These are phyloP conservation scores for Rhodotorula sp. DNA, from an alignment of 1,284 basidiomycete genomes.

Conservation along the genomic window DNA sequence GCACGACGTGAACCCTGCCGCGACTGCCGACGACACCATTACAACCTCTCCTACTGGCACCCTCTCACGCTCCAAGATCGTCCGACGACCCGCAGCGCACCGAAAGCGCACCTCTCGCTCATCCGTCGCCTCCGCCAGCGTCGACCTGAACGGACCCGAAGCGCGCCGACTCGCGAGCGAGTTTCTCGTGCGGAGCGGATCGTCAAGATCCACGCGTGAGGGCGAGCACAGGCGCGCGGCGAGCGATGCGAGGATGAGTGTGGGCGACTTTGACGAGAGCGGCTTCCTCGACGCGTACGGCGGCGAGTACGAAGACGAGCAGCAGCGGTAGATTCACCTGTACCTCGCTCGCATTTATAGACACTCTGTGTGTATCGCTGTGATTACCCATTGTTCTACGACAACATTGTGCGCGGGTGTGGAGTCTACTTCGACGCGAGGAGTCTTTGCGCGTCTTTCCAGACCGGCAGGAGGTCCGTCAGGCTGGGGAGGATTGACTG, in stretches of 20 bases:
- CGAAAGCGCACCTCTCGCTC: constrained; percentile 28
- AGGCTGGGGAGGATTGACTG: background rate
- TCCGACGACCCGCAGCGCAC: constrained; percentile 7
- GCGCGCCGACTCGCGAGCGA: constrained; percentile 17
- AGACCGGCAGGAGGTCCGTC: background rate
- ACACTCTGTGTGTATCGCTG: background rate
- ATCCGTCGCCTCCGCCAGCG: background rate
- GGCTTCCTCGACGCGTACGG: constrained; percentile 3
- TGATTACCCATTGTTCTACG: no score
- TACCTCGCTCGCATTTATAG: background rate
- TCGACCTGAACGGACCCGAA: constrained; percentile 6
- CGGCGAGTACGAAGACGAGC: background rate
- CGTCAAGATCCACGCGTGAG: background rate
- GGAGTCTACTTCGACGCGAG: background rate
- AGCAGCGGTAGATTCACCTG: background rate
- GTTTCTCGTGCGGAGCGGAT: constrained; percentile 6
- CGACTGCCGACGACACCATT: background rate
- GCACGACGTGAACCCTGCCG: background rate
- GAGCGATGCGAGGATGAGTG: constrained; percentile 7
- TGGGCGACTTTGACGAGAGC: constrained; percentile 4
- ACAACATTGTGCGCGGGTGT: background rate
- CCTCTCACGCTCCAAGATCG: constrained; percentile 15
- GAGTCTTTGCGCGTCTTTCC: background rate
- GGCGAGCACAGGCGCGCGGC: background rate
- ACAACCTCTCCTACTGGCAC: background rate